Conservation (phyloP, 1,284 basidiomycete genomes). For the Psilocybe mexicana region DNA sequence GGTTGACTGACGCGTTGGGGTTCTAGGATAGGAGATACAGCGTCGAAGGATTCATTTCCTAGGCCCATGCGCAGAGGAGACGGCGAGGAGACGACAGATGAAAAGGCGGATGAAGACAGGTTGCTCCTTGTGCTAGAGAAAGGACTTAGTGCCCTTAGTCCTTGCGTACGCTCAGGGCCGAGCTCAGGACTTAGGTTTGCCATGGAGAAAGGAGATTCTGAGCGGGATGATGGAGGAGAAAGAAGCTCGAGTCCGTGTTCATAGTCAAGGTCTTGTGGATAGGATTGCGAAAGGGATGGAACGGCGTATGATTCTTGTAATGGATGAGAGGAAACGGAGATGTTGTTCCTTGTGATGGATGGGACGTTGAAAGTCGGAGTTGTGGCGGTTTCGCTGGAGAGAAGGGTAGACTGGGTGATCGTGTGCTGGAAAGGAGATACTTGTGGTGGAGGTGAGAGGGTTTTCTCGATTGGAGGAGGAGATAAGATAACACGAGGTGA, state of each 20-base stretch:
- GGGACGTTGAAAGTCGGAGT: constrained; percentile 1
- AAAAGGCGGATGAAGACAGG: constrained; percentile 8
- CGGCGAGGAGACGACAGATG: constrained; percentile 13
- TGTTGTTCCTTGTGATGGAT: neutral
- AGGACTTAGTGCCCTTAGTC: constrained; percentile 7
- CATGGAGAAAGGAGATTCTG: constrained; percentile 40
- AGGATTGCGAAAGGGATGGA: constrained; percentile 43
- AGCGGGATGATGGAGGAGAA: constrained; percentile 43
- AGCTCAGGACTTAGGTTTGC: constrained; percentile 19
- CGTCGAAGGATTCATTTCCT: constrained; percentile 22
- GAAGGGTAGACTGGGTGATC: constrained; percentile 19
- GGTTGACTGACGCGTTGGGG: neutral
- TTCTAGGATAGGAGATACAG: constrained; percentile 17
- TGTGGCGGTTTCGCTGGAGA: neutral
- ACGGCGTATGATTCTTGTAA: constrained; percentile 16
- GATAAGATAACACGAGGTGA: constrained; percentile 7
- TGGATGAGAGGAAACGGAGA: neutral
- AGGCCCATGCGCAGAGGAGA: constrained; percentile 17
- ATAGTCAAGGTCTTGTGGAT: constrained; percentile 41
- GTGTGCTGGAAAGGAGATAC: constrained; percentile 21
- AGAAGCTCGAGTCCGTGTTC: constrained; percentile 43
- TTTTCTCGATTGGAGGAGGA: constrained; percentile 17
- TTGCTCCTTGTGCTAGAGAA: neutral
- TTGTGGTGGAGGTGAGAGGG: constrained; percentile 18
- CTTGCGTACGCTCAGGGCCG: neutral